Evolutionary conservation across 805 yeast genomes (phyloP), one percentile per base, ranked within the genome.

Genomic region (Vanderwaltozyma verrucispora): DNA sequence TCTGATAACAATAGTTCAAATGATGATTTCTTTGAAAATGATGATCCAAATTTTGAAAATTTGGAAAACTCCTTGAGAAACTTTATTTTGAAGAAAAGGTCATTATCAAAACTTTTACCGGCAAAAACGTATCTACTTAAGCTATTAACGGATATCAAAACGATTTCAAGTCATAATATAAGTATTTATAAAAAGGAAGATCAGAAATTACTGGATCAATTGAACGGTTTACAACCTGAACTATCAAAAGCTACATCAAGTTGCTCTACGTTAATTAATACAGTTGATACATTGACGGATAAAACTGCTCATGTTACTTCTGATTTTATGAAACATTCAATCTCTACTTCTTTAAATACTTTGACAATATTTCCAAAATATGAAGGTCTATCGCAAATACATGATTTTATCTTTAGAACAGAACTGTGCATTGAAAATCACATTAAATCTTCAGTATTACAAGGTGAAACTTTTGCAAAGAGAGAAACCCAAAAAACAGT

Each of bases 21-120:
- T 23, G 48, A 60, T 32, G 51, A 55, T 27, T 53, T 55, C 14
- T 50, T 56, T 18, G 56, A 65, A 33, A 57, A 61, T 29, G 42
- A 49, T 3, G 64, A 72, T 35, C 85, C 85, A 1, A 77, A 82
- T 48, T 87, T 89, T 54, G 95, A 85, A 49, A 75, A 73, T 35
- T 64, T 92, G 39, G 97, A 92, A 51, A 81, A 84, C 7, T 78
- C 94, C 2, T 65, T 92, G 40, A 72, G 96, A 37, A 77, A 78
- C 46, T 92, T 92, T 57, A 78, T 92, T 4, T 67, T 92, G 17
- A 95, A 89, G 47, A 92, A 88, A 50, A 72, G 98, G 50, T 77
- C 96, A 0, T 59, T 82, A 10, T 87, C 97, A 0, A 92, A 92
- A 55, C 65, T 92, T 12, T 71, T 85, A 26, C 99, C 99, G 0